Base-by-base conservation (phyloP, 306 rosid genomes). In the Malus orientalis region DNA sequence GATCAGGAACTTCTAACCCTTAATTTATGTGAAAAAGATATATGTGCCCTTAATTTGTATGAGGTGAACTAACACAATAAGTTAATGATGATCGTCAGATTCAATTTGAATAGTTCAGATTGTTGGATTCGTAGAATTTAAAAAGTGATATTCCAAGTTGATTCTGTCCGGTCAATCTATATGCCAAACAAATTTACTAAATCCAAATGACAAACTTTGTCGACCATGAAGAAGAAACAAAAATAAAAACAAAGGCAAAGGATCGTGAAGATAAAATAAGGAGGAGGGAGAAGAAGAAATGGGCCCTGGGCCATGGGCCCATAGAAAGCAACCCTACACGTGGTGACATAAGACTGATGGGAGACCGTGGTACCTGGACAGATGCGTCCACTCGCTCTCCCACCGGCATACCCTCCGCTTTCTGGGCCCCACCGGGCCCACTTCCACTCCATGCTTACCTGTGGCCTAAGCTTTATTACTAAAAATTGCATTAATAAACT, bases 361-460 rank as follows among this genome's bases (percentile, higher is more conserved):
- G 69, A 22, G 54, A 42, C 47, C 45, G 5, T 38, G 10, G 9
- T 66, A 20, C 70, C 38, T 20, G 77, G 12, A 60, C 69, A 25
- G 58, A 59, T 25, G 68, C 57, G 58, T 10, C 69, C 77, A 23
- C 55, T 59, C 67, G 8, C 42, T 7, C 2, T 38, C 42, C 42
- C 42, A 38, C 42, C 42, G 42, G 42, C 1, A 47, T 20, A 11
- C 3, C 13, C 29, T 8, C 40, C 4, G 47, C 25, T 22, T 38
- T 40, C 77, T 11, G 69, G 58, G 20, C 15, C 69, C 77, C 68
- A 3, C 68, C 5, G 44, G 42, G 69, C 70, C 49, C 70, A 36
- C 70, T 64, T 11, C 70, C 69, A 40, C 23, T 60, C 58, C 7
- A 25, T 22, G 18, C 67, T 25, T 38, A 40, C 1, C 69, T 73